Percentiles rank a stretch among this genome's conserved stretches.
Evolutionary conservation across 345 rosid genomes (phyloP).

Genomic region (Lenwebbia sp.): DNA sequence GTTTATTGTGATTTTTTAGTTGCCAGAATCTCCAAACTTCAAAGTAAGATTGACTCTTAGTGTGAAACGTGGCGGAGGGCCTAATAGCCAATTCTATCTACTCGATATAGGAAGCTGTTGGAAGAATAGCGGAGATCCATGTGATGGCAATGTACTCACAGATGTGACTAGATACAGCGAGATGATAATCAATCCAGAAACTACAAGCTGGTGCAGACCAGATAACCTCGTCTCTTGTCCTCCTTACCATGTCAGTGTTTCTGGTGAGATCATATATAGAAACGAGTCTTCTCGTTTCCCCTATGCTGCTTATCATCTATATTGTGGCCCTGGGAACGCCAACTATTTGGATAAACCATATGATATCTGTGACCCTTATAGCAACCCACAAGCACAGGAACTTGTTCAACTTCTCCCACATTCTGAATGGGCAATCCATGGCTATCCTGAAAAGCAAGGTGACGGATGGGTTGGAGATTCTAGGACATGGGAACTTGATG

Average conservation of each 20-base stretch:
- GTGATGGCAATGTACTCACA: conserved; percentile 41
- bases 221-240: conserved; percentile 34
- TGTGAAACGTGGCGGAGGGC: conserved; percentile 44
- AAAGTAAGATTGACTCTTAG: conserved; percentile 37
- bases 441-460: conserved; percentile 36
- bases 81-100: conserved; percentile 39
- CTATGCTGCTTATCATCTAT: conserved; percentile 37
- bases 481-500: conserved; percentile 40
- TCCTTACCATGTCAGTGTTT: conserved; percentile 28
- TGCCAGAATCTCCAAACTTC: conserved; percentile 46
- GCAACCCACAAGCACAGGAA: conserved; percentile 51
- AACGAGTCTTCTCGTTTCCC: conserved; percentile 31
- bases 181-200: conserved; percentile 36
- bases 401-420: conserved; percentile 36
- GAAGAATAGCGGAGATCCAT: conserved; percentile 44
- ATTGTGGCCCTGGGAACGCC: conserved; percentile 37
- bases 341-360: conserved; percentile 28
- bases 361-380: conserved; percentile 39
- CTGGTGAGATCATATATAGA: conserved; percentile 24
- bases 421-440: conserved; percentile 36
- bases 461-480: conserved; percentile 36
- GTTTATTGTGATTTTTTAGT: conserved; percentile 11
- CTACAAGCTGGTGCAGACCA: conserved; percentile 31
- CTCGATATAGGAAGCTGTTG: conserved; percentile 57
- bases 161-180: conserved; percentile 50